Evolutionary conservation across 768 basidiomycete species (phyloP), one percentile per base, ranked within the genome.

Genomic region (Nidula microcarpa): DNA sequence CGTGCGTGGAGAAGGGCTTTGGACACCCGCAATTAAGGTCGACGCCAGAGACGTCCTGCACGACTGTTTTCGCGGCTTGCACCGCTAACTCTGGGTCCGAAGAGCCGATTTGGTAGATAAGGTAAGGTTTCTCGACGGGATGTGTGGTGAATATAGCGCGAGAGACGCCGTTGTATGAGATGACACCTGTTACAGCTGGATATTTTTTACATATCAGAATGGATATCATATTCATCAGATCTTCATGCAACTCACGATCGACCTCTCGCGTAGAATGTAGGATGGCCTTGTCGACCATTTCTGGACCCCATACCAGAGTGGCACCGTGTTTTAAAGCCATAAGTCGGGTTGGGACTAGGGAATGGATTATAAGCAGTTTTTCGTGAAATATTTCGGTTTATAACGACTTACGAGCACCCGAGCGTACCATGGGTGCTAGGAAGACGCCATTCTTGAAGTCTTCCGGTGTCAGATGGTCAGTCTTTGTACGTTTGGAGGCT

Each of bases 11-110:
- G 69, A 98, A 98, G 0, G 94, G 91, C 62, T 96, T 96, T 0
- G 95, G 95, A 64, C 96, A 99, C 0, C 96, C 97, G 64, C 97
- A 98, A 67, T 98, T 98, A 55, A 99, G 86, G 67, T 98, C 97
- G 61, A 99, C 78, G 16, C 95, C 97, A 0, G 94, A 86, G 33
- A 99, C 86, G 62, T 99, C 97, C 34, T 89, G 74, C 70, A 86
- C 78, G 37, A 99, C 91, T 0, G 78, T 82, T 62, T 86, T 84
- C 4, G 97, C 94, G 1, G 97, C 96, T 72, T 94, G 80, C 2
- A 97, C 91, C 8, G 97, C 97, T 50, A 95, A 81, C 14, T 88
- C 86, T 3, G 95, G 95, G 63, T 90, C 81, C 6, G 95, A 78
- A 16, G 93, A 90, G 41, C 97, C 96, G 55, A 98, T 88, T 70